phyloP scores from a whole-genome alignment of 495 filamentous ascomycete genomes.

The Stereocaulon alpinum region DNA sequence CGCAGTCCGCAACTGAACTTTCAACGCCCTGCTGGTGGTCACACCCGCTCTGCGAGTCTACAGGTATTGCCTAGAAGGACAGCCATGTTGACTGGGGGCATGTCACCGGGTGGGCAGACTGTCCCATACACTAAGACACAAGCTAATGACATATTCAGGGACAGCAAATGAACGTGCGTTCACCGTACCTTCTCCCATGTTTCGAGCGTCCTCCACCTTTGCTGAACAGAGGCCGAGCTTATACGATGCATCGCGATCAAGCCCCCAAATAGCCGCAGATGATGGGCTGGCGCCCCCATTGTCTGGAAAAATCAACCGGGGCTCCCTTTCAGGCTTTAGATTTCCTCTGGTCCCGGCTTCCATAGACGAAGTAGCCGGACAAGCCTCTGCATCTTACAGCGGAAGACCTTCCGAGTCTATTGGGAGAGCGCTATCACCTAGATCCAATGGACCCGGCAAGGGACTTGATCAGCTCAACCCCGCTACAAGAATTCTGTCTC shows the following conservation, averaged over 20 bases:
- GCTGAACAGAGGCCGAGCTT: constrained; percentile 10
- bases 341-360: constrained; percentile 49
- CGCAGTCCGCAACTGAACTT: constrained; percentile 21
- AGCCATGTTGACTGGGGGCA: constrained; percentile 27
- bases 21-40: constrained; percentile 47
- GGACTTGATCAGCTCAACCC: constrained; percentile 43
- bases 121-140: too few relatives aligned
- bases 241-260: not conserved
- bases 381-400: constrained; percentile 32
- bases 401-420: constrained; percentile 18
- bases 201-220: constrained; percentile 7
- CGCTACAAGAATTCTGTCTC: constrained; percentile 62
- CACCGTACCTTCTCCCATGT: constrained; percentile 17
- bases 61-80: constrained; percentile 58
- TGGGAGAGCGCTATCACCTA: constrained; percentile 3
- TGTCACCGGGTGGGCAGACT: constrained; percentile 8
- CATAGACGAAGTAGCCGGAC: constrained; percentile 5
- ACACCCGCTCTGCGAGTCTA: constrained; percentile 75
- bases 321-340: constrained; percentile 50
- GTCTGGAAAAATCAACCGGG: constrained; percentile 29
- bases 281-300: constrained; percentile 15
- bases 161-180: constrained; percentile 13
- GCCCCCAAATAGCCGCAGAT: constrained; percentile 28
- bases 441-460: constrained; percentile 2
- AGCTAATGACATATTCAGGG: constrained; percentile 10